Evolutionary conservation across 179 eudicot species (phyloP).

Genomic region (Patellifolia procumbens): DNA sequence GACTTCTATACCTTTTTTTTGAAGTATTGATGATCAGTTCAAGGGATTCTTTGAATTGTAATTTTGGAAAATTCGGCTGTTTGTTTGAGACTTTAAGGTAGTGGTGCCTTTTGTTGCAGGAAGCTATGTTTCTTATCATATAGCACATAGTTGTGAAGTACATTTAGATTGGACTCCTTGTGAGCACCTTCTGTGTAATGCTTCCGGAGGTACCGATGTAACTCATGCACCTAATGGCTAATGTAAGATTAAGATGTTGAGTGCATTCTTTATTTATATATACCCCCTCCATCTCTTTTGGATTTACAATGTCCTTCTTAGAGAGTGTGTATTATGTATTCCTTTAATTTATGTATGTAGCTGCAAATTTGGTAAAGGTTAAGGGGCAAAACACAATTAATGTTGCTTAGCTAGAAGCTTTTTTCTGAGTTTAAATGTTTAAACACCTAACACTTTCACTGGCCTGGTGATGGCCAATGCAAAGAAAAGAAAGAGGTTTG

Average conservation of each 20-base stretch:
- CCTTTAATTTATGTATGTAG: neutral
- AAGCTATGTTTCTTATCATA: neutral
- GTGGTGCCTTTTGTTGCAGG: neutral
- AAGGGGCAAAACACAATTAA: neutral
- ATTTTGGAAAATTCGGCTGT: neutral
- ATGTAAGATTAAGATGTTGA: neutral
- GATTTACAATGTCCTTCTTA: neutral
- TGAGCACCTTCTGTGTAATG: too few relatives aligned
- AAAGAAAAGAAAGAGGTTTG: constrained; percentile 12
- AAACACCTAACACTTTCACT: constrained; percentile 17
- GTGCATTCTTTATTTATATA: neutral
- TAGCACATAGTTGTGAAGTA: too few relatives aligned
- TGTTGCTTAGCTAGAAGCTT: constrained; percentile 17
- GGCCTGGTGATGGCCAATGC: constrained; percentile 2
- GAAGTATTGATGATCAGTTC: neutral
- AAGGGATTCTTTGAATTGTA: too few relatives aligned
- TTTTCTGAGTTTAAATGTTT: constrained; percentile 19
- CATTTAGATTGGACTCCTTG: too few relatives aligned
- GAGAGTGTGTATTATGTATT: constrained; percentile 6
- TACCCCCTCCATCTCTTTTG: neutral
- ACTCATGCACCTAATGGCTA: neutral
- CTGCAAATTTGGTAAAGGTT: constrained; percentile 21
- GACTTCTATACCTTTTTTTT: neutral
- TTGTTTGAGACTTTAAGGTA: neutral
- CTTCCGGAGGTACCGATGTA: too few relatives aligned